phyloP scores from a whole-genome alignment of 371 early-diverging fungal species.

The Actinomucor elegans region DNA sequence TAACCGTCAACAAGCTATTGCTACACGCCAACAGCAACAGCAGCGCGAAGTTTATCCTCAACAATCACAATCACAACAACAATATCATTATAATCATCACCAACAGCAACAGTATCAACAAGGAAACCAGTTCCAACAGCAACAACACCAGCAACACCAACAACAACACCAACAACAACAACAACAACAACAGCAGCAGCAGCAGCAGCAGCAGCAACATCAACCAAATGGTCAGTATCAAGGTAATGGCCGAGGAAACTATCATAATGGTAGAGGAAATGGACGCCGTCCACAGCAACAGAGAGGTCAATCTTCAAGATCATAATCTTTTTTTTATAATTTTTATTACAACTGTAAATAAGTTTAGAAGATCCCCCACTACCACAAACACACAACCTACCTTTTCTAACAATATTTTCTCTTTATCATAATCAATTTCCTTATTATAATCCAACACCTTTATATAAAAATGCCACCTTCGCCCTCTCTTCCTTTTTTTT shows the following conservation, averaged over 20 bases:
- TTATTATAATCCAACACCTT: too few species aligned
- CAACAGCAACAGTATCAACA: background rate
- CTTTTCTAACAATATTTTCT: too few species aligned
- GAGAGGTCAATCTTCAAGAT: slow-evolving; percentile 17
- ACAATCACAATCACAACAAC: slow-evolving; percentile 23
- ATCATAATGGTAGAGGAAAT: background rate
- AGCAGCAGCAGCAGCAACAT: background rate
- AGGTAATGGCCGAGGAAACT: background rate
- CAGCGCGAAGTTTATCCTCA: slow-evolving; percentile 22
- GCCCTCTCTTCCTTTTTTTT: too few species aligned
- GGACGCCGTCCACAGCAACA: slow-evolving; percentile 3
- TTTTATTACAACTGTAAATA: slow-evolving; percentile 12
- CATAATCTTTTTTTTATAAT: slow-evolving; percentile 2
- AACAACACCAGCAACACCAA: slow-evolving; percentile 11
- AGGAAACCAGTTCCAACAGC: slow-evolving; percentile 1
- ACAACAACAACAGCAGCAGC: slow-evolving; percentile 1
- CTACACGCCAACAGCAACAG: slow-evolving; percentile 49
- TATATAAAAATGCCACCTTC: too few species aligned
- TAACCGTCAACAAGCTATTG: slow-evolving; percentile 43
- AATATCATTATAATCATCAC: background rate
- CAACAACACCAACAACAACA: slow-evolving; percentile 14
- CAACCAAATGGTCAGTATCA: background rate
- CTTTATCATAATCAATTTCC: too few species aligned
- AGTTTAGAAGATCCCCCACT: slow-evolving; percentile 20
- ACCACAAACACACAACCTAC: background rate